phyloP scores from a whole-genome alignment of 371 early-diverging fungal species.

The Mortierella sp. region DNA sequence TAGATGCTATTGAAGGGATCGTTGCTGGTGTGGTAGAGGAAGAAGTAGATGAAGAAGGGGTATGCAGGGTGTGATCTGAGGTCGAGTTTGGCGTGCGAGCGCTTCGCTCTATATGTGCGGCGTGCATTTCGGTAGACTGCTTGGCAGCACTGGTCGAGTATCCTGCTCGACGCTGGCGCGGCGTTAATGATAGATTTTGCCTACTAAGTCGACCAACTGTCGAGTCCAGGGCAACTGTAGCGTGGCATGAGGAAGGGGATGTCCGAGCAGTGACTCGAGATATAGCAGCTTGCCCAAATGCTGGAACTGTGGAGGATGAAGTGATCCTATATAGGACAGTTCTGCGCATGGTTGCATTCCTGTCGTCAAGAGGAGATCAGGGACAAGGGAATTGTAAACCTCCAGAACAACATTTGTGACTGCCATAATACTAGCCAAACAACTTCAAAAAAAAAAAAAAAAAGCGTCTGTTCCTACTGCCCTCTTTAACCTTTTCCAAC shows the following conservation, averaged over 20 bases:
- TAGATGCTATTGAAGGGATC: too few species aligned
- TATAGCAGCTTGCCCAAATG: not conserved
- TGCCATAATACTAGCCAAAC: not conserved
- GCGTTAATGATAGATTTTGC: not conserved
- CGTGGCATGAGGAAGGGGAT: too few species aligned
- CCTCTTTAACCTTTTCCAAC: not conserved
- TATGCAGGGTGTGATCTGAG: too few species aligned
- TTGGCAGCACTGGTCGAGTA: slow-evolving; percentile 7
- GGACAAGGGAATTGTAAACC: not conserved
- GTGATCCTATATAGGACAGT: slow-evolving; percentile 17
- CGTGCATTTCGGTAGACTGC: not conserved
- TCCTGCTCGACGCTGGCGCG: not conserved
- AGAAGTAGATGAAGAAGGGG: too few species aligned
- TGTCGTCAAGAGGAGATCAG: not conserved
- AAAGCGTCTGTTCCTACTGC: not conserved
- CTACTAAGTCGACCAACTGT: too few species aligned
- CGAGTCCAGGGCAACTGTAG: too few species aligned
- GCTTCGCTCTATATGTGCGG: not conserved
- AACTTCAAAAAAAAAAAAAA: slow-evolving; percentile 1
- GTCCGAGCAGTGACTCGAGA: too few species aligned
- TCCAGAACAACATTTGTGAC: not conserved
- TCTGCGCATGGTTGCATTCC: slow-evolving; percentile 27
- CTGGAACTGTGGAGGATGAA: not conserved
- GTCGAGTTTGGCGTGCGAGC: too few species aligned
- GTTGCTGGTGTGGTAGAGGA: too few species aligned